Evolutionary conservation across 495 filamentous ascomycete species (phyloP), one percentile per base, ranked within the genome.

Genomic region (Umbilicaria muhlenbergii): DNA sequence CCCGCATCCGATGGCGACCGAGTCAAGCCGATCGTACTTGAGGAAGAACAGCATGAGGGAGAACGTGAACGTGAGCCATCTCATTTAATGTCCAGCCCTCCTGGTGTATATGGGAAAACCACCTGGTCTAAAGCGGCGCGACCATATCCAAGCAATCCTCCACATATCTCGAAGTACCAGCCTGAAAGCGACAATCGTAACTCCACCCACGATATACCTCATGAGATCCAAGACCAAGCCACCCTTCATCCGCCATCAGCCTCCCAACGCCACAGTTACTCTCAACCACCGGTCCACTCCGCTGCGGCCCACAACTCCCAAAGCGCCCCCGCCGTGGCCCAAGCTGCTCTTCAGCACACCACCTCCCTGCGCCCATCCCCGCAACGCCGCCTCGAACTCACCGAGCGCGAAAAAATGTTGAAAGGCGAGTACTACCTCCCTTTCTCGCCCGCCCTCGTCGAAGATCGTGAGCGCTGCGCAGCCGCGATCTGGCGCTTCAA

Each of bases 361-460:
- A 43, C 48, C 11, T 35, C 48, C 18, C 38, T 51, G n/a, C 53
- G 34, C 58, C 66, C 50, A 58, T 65, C 45, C 57, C 70, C 33
- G 50, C 63, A 11, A 49, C 60, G 41, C 50, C 59, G 44, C 55
- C 58, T 17, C 58, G 64, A 49, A 59, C 49, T 45, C 60, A 81
- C 79, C 0, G 85, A 95, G 58, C 94, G 91, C 58, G 86, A 94
- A 38, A 91, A 94, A 61, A 98, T 98, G 91, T 68, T 94, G 3
- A 70, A 67, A 35, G 85, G 86, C n/a, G 69, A 86, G 19, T 70
- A 77, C 10, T 96, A 88, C 57, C 76, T 76, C 39, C 83, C 84
- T 1, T 83, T 78, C 48, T 77, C 83, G 54, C 70, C 76, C 36
- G 78, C 85, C 48, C 72, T 98, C 7, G 71, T 86, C 3, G 73